phyloP scores from a whole-genome alignment of 108 stramenopile genomes.

The Fragilariopsis cylindrus region DNA sequence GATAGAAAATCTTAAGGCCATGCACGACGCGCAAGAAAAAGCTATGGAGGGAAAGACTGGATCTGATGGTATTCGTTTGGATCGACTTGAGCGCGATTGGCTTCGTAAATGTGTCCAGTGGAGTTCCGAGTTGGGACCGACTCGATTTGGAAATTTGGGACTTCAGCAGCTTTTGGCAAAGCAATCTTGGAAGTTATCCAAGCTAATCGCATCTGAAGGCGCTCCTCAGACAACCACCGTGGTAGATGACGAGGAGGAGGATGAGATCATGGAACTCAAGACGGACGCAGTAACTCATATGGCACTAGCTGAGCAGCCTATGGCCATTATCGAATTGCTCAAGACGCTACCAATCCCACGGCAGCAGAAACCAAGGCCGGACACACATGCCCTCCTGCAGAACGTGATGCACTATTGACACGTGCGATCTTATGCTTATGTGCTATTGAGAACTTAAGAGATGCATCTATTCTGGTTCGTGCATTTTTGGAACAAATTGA shows the following conservation, averaged over 20 bases:
- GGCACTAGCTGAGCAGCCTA: conserved; percentile 71
- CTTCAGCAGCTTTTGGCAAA: conserved; percentile 68
- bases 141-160: conserved; percentile 53
- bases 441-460: conserved; percentile 78
- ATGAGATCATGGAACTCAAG: conserved; percentile 52
- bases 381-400: conserved; percentile 74
- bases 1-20: conserved; percentile 43
- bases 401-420: conserved; percentile 82
- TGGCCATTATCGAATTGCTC: conserved; percentile 58
- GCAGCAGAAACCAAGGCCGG: conserved; percentile 61
- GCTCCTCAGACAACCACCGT: conserved; percentile 6
- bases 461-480: conserved; percentile 59
- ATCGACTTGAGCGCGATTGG: conserved; percentile 75
- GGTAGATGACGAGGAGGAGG: conserved; percentile 52
- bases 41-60: conserved; percentile 56
- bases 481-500: conserved; percentile 63
- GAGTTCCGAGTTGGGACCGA: conserved; percentile 71
- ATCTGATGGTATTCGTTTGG: conserved; percentile 61
- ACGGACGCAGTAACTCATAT: conserved; percentile 79
- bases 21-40: conserved; percentile 57
- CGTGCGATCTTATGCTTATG: conserved; percentile 64
- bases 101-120: conserved; percentile 61
- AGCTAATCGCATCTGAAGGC: conserved; percentile 29
- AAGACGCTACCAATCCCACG: conserved; percentile 70
- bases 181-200: conserved; percentile 64